These are phyloP conservation scores for Lachancea thermotolerans DNA, from an alignment of 805 yeast genomes.

Conservation along the genomic window DNA sequence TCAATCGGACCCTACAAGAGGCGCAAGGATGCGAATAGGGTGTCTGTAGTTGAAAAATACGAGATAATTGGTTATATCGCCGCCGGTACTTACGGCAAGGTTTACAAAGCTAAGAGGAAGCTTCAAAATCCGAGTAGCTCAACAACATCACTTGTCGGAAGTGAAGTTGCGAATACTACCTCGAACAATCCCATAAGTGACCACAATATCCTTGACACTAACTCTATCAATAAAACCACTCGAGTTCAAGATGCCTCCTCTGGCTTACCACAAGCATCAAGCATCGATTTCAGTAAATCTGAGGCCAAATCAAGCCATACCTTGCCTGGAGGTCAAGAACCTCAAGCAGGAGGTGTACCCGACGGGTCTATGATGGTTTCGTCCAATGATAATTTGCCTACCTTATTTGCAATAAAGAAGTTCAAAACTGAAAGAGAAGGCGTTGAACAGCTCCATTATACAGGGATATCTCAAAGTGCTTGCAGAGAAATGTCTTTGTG, in stretches of 20 bases:
- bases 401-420: conserved; percentile 81
- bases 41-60: conserved; percentile 75
- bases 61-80: conserved; percentile 93
- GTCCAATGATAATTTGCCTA: conserved; percentile 11
- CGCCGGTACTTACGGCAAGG: conserved; percentile 97
- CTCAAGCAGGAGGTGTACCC: background rate
- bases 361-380: conserved; percentile 1
- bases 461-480: conserved; percentile 94
- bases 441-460: conserved; percentile 72
- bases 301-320: background rate
- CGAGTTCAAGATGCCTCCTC: conserved; percentile 8
- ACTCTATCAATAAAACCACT: conserved; percentile 10
- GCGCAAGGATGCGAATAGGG: conserved; percentile 58
- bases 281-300: conserved; percentile 1
- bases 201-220: conserved; percentile 5
- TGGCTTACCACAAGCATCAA: background rate
- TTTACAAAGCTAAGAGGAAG: conserved; percentile 74
- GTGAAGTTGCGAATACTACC: conserved; percentile 6
- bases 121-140: conserved; percentile 11
- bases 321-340: no score
- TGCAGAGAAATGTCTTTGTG: conserved; percentile 95
- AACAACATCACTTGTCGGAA: background rate
- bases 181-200: conserved; percentile 14
- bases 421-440: conserved; percentile 92
- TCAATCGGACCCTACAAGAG: conserved; percentile 53